These are phyloP conservation scores for Tricholoma furcatifolium DNA, from an alignment of 768 basidiomycete species.

Conservation along the genomic window DNA sequence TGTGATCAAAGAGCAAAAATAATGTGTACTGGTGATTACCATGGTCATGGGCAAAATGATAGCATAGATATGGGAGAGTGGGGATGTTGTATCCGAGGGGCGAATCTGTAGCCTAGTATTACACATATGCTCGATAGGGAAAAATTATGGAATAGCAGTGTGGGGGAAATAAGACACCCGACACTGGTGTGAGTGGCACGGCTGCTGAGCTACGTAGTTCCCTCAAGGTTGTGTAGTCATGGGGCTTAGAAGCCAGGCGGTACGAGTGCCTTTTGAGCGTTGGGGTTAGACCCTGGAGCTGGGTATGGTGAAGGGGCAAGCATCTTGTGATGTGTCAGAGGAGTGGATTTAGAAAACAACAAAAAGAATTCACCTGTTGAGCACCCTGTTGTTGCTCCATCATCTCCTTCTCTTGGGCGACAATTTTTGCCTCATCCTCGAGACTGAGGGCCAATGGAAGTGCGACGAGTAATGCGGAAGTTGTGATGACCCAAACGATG, in stretches of 20 bases:
- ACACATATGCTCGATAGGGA: slow-evolving; percentile 12
- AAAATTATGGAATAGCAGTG: slow-evolving; percentile 1
- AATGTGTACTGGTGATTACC: background rate
- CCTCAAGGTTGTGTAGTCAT: slow-evolving; percentile 15
- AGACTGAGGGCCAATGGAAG: slow-evolving; percentile 89
- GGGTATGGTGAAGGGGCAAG: slow-evolving; percentile 65
- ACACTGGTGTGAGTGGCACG: slow-evolving; percentile 21
- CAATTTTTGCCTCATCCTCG: slow-evolving; percentile 95
- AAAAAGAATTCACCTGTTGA: slow-evolving; percentile 66
- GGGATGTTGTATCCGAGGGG: slow-evolving; percentile 7
- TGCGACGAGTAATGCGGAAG: slow-evolving; percentile 90
- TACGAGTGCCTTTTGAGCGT: slow-evolving; percentile 61
- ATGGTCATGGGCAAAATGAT: slow-evolving; percentile 5
- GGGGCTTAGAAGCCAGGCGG: slow-evolving; percentile 78
- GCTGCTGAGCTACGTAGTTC: slow-evolving; percentile 15
- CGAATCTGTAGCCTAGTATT: slow-evolving; percentile 16
- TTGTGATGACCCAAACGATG: slow-evolving; percentile 93
- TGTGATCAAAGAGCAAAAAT: background rate
- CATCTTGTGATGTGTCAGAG: slow-evolving; percentile 51
- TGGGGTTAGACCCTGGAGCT: slow-evolving; percentile 30
- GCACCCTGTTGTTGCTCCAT: slow-evolving; percentile 90
- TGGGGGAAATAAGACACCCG: slow-evolving; percentile 15
- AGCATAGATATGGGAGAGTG: slow-evolving; percentile 14
- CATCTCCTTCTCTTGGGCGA: slow-evolving; percentile 93
- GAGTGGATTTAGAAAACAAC: slow-evolving; percentile 4